Conservation (phyloP, 257 asterid genomes). For the Capsicum rhomboideum region DNA sequence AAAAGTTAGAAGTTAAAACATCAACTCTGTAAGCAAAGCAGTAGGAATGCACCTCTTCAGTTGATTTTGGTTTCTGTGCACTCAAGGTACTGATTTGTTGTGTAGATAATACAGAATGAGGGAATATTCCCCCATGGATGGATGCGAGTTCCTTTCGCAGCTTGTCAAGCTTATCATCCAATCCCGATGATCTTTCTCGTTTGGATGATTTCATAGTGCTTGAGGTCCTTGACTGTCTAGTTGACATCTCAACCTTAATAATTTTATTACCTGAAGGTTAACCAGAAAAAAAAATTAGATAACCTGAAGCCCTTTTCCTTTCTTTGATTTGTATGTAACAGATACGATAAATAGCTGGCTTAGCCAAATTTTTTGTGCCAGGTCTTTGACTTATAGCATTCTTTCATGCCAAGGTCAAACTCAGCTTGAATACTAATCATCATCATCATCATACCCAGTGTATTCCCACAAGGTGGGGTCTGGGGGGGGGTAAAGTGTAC, state of each 20-base stretch:
- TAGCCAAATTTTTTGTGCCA: background rate
- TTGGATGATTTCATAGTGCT: constrained; percentile 37
- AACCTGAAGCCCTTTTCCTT: background rate
- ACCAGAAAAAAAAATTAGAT: background rate
- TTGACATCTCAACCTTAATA: constrained; percentile 54
- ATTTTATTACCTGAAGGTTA: constrained; percentile 53
- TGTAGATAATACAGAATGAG: constrained; percentile 82
- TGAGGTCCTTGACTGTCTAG: constrained; percentile 32
- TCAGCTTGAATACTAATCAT: background rate
- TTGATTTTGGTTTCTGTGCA: constrained; percentile 48
- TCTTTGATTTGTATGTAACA: background rate
- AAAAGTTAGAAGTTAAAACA: background rate
- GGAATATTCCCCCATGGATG: constrained; percentile 77
- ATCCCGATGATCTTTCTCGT: constrained; percentile 46
- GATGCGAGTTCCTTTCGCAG: constrained; percentile 79
- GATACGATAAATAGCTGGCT: background rate
- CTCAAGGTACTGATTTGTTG: constrained; percentile 63
- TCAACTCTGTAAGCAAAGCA: background rate
- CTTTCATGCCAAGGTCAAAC: background rate
- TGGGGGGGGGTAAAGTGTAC: no score
- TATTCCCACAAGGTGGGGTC: no score
- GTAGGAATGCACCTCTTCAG: constrained; percentile 51
- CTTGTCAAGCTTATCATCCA: constrained; percentile 72
- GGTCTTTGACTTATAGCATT: background rate
- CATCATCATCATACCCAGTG: no score